Conservation (phyloP, 805 yeast species). For the Teunomyces funiuensis region DNA sequence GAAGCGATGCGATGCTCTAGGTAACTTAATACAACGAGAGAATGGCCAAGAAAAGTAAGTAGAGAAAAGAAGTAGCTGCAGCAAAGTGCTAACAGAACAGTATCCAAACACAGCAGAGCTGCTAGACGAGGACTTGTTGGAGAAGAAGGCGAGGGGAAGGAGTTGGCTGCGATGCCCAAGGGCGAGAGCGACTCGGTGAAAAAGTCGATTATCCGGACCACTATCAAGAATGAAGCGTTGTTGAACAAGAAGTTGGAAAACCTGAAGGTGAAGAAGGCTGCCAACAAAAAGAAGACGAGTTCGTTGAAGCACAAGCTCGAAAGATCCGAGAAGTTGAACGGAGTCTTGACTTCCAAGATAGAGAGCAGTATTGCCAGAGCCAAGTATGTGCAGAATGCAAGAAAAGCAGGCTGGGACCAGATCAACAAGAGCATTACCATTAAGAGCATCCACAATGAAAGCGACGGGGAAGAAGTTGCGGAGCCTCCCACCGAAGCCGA, state of each 20-base stretch:
- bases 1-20: conserved; percentile 2
- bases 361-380: conserved; percentile 65
- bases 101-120: conserved; percentile 72
- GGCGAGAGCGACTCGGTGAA: conserved; percentile 58
- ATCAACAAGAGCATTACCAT: conserved; percentile 53
- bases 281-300: conserved; percentile 31
- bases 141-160: conserved; percentile 47
- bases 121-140: conserved; percentile 65
- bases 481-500: conserved; percentile 20
- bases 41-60: conserved; percentile 45
- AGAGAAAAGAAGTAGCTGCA: neutral
- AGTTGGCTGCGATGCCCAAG: conserved; percentile 55
- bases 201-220: conserved; percentile 64
- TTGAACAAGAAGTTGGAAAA: conserved; percentile 55
- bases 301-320: conserved; percentile 39
- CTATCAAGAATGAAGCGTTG: conserved; percentile 63
- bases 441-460: conserved; percentile 9
- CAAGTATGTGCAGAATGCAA: conserved; percentile 55
- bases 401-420: conserved; percentile 74
- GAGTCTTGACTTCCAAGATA: conserved; percentile 59
- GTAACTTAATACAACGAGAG: neutral
- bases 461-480: conserved; percentile 6
- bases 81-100: conserved; percentile 24
- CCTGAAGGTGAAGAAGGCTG: conserved; percentile 29
- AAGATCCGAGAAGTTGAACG: conserved; percentile 52